Evolutionary conservation across 768 basidiomycete species (phyloP), one percentile per base, ranked within the genome.

Genomic region (Chiua virens): DNA sequence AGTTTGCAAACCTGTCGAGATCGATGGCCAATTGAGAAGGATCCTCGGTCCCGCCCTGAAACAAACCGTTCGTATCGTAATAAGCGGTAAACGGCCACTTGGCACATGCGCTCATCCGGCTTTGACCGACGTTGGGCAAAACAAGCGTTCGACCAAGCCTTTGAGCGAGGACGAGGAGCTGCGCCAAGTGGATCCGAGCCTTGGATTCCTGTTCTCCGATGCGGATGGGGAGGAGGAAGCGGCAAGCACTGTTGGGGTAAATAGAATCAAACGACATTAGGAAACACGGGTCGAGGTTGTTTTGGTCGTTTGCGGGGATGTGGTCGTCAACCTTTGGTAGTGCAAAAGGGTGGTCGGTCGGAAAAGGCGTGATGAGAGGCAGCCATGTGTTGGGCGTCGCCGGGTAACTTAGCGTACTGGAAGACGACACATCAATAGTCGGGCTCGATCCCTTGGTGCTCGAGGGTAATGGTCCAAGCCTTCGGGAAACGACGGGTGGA

Each of bases 181-280:
- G 79, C 25, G 70, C 58, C n/a, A 86, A 64, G 64, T 85, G 83
- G 8, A 75, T 61, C 18, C 79, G 74, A 1, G 80, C 79, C 54
- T 81, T 81, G 27, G 81, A 80, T 57, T 83, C 82, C 54, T 82
- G 81, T 64, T 83, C 84, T 17, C 72, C 71, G 23, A 83, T 68
- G 5, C 75, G 73, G 11, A 77, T 60, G 0, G 79, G 77, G 36
- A 83, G 67, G 40, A 83, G 72, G 57, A 79, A 78, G 7, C 73
- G 72, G 47, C 78, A 80, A 1, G 69, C 42, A 11, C 51, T 50
- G 9, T 43, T 42, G 45, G 70, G 70, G 55, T 63, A 51, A 17
- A 54, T 50, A 10, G 44, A 21, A 28, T 71, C 64, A 39, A 67
- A 50, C 14, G 51, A 35, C 11, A n/a, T n/a, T n/a, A 52, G 28